Evolutionary conservation across 768 basidiomycete species (phyloP), one percentile per base, ranked within the genome.

Genomic region (Tulasnella sp.): DNA sequence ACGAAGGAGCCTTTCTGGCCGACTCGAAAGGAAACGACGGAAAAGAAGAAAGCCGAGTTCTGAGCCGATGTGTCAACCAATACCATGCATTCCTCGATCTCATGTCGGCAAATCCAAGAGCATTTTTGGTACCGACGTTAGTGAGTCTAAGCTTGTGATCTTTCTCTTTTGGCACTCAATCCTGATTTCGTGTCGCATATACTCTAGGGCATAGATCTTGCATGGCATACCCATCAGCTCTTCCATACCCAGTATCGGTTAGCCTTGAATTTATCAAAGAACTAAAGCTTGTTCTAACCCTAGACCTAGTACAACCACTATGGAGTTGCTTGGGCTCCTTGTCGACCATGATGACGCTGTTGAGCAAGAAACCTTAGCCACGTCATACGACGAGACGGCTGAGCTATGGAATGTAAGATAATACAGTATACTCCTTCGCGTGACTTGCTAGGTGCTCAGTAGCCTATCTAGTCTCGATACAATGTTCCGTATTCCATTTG

Each of bases 401-500:
- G 67, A 68, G 10, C 69, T 68, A 3, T 76, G 76, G 76, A 58
- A 61, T 51, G 71, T 72, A 25, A 9, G 6, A 32, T 29, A 1
- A 9, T 4, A 43, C 8, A n/a, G 15, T 34, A 15, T 27, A 24
- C 19, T 15, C 5, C 37, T 16, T 4, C 13, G 16, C 10, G 15
- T 29, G 31, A 5, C 13, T 16, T 42, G 45, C 5, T 7, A 47
- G 24, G 16, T 28, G 6, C 7, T 53, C 6, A 16, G 16, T 10
- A 10, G 22, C 37, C 19, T 22, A 16, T 19, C 6, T 35, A 74
- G 61, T 55, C 65, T 13, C 75, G 76, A 8, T 81, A 74, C 59
- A 66, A 67, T 37, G 62, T 72, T 5, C 64, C 69, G 1, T 82
- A 82, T 62, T 71, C 66, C 44, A 69, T 74, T 55, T 82, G 79